phyloP scores from a whole-genome alignment of 2,329 filamentous ascomycete genomes.

The Teratosphaeriaceae sp. region DNA sequence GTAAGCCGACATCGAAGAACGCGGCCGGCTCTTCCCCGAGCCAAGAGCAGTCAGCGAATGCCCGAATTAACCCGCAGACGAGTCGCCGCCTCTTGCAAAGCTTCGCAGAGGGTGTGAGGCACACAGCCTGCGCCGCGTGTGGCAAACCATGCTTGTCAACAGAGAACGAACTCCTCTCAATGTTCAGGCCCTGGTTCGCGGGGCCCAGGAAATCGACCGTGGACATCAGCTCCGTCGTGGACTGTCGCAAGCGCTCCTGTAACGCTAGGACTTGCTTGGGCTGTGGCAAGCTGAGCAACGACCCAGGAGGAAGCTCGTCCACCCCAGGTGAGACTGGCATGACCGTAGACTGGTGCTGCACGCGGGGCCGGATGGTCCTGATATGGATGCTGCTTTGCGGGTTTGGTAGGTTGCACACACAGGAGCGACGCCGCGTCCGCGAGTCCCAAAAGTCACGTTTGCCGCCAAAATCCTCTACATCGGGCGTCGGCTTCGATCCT shows the following conservation, averaged over 20 bases:
- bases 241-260: background rate
- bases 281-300: background rate
- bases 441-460: conserved; percentile 1
- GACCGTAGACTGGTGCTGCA: conserved; percentile 29
- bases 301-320: background rate
- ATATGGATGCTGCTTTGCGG: conserved; percentile 34
- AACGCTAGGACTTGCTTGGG: background rate
- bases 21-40: background rate
- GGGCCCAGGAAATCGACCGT: background rate
- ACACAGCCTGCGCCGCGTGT: background rate
- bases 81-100: background rate
- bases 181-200: background rate
- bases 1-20: too few relatives aligned
- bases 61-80: background rate
- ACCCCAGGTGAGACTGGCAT: background rate
- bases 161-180: background rate
- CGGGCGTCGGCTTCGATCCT: conserved; percentile 1
- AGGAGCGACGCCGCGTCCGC: background rate
- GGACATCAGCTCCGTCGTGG: background rate
- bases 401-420: conserved; percentile 21
- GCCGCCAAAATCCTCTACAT: conserved; percentile 8
- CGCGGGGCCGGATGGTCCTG: conserved; percentile 25
- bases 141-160: background rate
- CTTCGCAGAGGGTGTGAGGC: background rate
- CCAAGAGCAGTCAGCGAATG: background rate